Evolutionary conservation across 2,329 filamentous ascomycete species (phyloP).

Genomic region (Dothideomycetidae sp.): DNA sequence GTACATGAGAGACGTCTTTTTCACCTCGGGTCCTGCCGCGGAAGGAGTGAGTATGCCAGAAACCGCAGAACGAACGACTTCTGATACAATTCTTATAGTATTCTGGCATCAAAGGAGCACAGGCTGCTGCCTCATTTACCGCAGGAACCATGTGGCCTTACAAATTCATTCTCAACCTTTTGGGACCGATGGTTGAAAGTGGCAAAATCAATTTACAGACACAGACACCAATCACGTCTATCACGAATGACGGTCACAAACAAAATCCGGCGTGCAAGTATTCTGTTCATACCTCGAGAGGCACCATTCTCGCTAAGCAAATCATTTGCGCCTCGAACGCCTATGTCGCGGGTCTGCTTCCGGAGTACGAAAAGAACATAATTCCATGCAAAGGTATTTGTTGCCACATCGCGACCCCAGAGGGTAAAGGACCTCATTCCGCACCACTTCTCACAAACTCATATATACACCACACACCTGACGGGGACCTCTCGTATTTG

Average conservation of each 20-base stretch:
- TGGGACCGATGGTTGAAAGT: constrained; percentile 41
- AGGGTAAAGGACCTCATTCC: constrained; percentile 4
- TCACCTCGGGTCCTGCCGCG: constrained; percentile 11
- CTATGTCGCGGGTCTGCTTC: constrained; percentile 22
- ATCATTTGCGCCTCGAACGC: constrained; percentile 25
- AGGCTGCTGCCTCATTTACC: constrained; percentile 25
- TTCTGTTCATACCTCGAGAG: constrained; percentile 20
- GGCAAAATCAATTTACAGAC: constrained; percentile 58
- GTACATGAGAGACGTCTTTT: constrained; percentile 18
- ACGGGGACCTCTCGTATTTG: constrained; percentile 24
- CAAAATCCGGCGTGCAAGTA: constrained; percentile 30
- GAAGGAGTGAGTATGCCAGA: constrained; percentile 7
- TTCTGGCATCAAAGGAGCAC: constrained; percentile 26
- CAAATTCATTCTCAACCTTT: constrained; percentile 57
- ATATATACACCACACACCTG: constrained; percentile 17
- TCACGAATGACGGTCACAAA: constrained; percentile 14
- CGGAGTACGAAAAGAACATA: constrained; percentile 21
- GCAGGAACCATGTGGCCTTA: constrained; percentile 64
- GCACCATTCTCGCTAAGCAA: constrained; percentile 14
- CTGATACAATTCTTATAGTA: too few species aligned
- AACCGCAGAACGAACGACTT: too few species aligned
- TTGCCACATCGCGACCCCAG: constrained; percentile 14
- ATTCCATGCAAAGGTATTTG: constrained; percentile 22
- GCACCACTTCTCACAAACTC: constrained; percentile 18
- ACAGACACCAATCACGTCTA: constrained; percentile 43